Evolutionary conservation across 495 filamentous ascomycete species (phyloP), one percentile per base, ranked within the genome.

Genomic region (Rusavskia elegans): DNA sequence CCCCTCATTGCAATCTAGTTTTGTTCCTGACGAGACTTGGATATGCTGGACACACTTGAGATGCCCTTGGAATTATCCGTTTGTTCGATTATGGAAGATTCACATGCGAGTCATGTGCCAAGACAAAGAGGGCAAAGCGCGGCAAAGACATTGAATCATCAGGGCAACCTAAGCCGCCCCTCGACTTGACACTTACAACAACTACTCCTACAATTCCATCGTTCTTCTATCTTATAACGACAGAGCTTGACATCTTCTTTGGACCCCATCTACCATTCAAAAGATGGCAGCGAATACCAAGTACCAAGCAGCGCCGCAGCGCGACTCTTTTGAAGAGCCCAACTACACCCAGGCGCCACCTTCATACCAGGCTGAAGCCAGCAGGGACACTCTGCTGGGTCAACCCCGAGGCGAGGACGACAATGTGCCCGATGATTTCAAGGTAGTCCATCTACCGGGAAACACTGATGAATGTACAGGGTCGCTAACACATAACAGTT

Each of bases 391-490:
- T 50, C 68, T 86, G 57, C 70, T 84, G 62, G 68, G 75, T 63
- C 75, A 76, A 60, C 82, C 92, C 55, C 83, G 77, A 64, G 80
- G 79, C 64, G 87, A 94, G 61, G 84, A 89, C 65, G 89, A 95
- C 64, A 83, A 88, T 58, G 64, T 98, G 42, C 92, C 92, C 5
- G 92, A 98, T 75, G 92, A 98, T 71, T 97, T 98, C 77, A 98
- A 95, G 73, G 84, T 84, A 63, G 36, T 52, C 11, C 42, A 21
- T 2, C n/a, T 19, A 16, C 46, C 9, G 6, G 19, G 5, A 16
- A 13, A 32, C 4, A 20, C 9, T 16, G 14, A 41, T 27, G 30
- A 10, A 2, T 39, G 6, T 19, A 8, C 16, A 30, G 45, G 7
- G 38, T 37, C 48, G 25, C 46, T 57, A 48, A 57, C 23, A 10